Percentiles rank a stretch among this genome's conserved stretches.
Evolutionary conservation across 31 red algal species (phyloP).

Genomic region (Asparagopsis taxiformis): DNA sequence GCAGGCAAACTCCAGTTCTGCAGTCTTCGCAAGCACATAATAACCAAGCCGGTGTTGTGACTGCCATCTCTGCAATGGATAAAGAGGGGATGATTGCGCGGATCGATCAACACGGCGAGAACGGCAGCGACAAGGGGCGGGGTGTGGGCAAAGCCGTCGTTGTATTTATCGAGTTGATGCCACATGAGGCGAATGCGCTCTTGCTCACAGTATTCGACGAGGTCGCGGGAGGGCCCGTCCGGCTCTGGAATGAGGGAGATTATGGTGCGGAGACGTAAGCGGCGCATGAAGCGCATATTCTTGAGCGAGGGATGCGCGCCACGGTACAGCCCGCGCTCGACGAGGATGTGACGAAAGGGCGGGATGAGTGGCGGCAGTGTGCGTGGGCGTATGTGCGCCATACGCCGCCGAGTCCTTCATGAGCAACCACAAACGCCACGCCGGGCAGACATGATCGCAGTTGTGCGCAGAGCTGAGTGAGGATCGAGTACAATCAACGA

Average conservation of each 20-base stretch:
- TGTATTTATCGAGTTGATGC: constrained; percentile 82
- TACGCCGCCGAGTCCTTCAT: no score
- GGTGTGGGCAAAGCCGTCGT: constrained; percentile 68
- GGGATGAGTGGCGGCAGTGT: constrained; percentile 76
- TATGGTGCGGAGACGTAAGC: constrained; percentile 63
- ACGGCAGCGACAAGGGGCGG: constrained; percentile 57
- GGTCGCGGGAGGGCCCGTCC: constrained; percentile 31
- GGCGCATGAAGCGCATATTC: constrained; percentile 84
- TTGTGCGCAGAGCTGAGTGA: no score
- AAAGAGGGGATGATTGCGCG: constrained; percentile 59
- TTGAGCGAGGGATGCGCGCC: constrained; percentile 90
- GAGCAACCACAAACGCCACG: no score
- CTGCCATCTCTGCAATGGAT: constrained; percentile 93
- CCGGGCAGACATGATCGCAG: no score
- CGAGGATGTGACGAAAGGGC: constrained; percentile 83
- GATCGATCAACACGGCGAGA: constrained; percentile 46
- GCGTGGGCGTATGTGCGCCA: no score
- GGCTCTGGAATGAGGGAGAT: constrained; percentile 51
- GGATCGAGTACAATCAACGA: no score
- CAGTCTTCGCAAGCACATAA: constrained; percentile 84
- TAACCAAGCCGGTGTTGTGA: constrained; percentile 93
- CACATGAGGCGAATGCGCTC: constrained; percentile 49
- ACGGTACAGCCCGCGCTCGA: constrained; percentile 84
- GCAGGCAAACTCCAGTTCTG: constrained; percentile 85
- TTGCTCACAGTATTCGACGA: constrained; percentile 69